Evolutionary conservation across 768 basidiomycete genomes (phyloP).

Genomic region (Lactifluus volemus): DNA sequence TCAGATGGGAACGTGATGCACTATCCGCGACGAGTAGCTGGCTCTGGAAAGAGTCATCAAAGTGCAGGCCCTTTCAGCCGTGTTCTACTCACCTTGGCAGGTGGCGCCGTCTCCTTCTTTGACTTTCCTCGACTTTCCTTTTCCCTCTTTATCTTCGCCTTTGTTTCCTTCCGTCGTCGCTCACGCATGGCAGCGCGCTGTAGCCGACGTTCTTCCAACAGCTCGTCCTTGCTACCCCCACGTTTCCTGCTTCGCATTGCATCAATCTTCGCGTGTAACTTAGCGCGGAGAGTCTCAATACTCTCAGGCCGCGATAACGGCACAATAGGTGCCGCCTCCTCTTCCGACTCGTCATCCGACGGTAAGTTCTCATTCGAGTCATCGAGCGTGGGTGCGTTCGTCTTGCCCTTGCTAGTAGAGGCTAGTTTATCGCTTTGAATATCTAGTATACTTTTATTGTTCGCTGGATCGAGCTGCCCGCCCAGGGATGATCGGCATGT

Average conservation of each 20-base stretch:
- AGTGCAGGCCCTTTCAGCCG: not conserved
- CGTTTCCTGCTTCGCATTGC: constrained; percentile 42
- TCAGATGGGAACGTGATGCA: constrained; percentile 26
- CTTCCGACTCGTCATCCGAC: constrained; percentile 32
- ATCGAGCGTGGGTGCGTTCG: constrained; percentile 32
- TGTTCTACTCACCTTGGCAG: constrained; percentile 42
- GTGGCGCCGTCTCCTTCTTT: constrained; percentile 39
- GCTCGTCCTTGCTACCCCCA: constrained; percentile 60
- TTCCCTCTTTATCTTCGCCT: constrained; percentile 67
- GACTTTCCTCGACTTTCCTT: constrained; percentile 41
- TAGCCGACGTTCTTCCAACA: constrained; percentile 70
- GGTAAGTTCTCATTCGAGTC: constrained; percentile 26
- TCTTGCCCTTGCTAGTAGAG: constrained; percentile 37
- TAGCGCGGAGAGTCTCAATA: constrained; percentile 56
- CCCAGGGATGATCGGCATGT: not conserved
- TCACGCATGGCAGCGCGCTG: constrained; percentile 81
- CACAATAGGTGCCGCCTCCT: constrained; percentile 29
- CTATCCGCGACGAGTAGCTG: constrained; percentile 66
- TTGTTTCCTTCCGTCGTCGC: constrained; percentile 74
- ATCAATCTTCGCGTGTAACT: constrained; percentile 68
- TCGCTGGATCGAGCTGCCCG: constrained; percentile 84
- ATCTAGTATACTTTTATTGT: constrained; percentile 72
- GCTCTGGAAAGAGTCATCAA: constrained; percentile 33
- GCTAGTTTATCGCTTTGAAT: constrained; percentile 20
- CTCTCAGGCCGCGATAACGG: constrained; percentile 62